Conservation (phyloP, 2,329 filamentous ascomycete species). For the Aspergillus spinulosporus region DNA sequence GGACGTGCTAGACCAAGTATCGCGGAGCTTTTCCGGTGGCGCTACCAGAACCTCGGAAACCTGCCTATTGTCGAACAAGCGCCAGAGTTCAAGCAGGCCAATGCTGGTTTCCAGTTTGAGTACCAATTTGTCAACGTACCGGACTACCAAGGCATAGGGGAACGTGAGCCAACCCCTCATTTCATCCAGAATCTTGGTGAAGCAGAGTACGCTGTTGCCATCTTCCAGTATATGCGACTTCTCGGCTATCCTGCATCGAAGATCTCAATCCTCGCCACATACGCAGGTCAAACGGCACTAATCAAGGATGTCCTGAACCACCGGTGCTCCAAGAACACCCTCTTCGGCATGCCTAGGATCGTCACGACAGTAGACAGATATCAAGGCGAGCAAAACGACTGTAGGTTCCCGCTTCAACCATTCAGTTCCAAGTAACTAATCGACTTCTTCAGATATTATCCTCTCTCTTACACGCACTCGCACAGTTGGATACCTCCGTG, state of each 20-base stretch:
- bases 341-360: constrained; percentile 86
- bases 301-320: constrained; percentile 83
- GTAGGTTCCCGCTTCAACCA: constrained; percentile 55
- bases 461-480: constrained; percentile 88
- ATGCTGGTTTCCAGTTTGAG: constrained; percentile 88
- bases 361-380: constrained; percentile 98
- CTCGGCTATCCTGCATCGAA: constrained; percentile 82
- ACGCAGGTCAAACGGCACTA: constrained; percentile 86
- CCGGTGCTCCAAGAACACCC: constrained; percentile 75
- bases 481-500: constrained; percentile 86
- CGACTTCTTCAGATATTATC: constrained; percentile 70
- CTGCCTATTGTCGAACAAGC: constrained; percentile 70
- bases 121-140: constrained; percentile 96
- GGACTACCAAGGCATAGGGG: constrained; percentile 87
- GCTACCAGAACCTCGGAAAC: constrained; percentile 78
- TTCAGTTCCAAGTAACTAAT: background rate
- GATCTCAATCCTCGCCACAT: constrained; percentile 89
- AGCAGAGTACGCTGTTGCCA: constrained; percentile 92
- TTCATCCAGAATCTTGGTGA: constrained; percentile 97
- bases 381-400: constrained; percentile 98
- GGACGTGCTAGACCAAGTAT: constrained; percentile 86
- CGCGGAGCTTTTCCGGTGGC: constrained; percentile 88
- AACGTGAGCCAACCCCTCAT: constrained; percentile 86
- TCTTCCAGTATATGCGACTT: constrained; percentile 96
- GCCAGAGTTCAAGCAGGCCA: constrained; percentile 74